Conservation (phyloP, 139 green algal species). For the Nannochloris sp. region DNA sequence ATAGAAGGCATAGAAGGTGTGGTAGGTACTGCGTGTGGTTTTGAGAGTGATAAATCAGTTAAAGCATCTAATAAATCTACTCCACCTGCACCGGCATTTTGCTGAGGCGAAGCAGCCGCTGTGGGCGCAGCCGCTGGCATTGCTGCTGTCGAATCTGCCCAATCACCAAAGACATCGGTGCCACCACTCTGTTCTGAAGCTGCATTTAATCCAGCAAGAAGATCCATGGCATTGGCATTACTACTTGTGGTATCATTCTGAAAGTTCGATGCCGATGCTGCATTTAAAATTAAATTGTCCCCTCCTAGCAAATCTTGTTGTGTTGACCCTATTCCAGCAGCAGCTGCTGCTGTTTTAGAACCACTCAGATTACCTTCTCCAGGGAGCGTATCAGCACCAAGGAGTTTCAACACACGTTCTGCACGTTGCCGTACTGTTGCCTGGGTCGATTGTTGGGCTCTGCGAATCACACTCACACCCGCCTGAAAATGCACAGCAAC, state of each 20-base stretch:
- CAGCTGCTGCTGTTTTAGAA: too few species aligned
- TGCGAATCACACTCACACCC: constrained; percentile 30
- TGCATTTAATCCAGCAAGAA: background rate
- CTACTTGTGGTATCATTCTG: background rate
- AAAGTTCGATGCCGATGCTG: background rate
- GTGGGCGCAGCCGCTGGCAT: background rate
- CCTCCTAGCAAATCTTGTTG: background rate
- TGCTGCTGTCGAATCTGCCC: background rate
- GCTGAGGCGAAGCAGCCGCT: background rate
- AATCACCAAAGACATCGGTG: background rate
- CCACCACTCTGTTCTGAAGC: background rate
- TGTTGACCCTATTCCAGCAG: background rate
- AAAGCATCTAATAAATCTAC: background rate
- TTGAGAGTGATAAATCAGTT: background rate
- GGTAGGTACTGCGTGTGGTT: background rate
- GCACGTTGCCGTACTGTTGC: constrained; percentile 40
- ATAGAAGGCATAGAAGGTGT: too few species aligned
- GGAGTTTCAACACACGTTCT: constrained; percentile 19
- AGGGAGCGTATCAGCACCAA: constrained; percentile 21
- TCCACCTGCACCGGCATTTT: background rate
- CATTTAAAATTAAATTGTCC: background rate
- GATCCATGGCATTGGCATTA: background rate
- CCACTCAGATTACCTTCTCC: background rate
- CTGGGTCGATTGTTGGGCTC: constrained; percentile 25
- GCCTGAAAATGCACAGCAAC: constrained; percentile 69